Evolutionary conservation across 169 alveolate species (phyloP).

Genomic region (Perkinsus chesapeaki): DNA sequence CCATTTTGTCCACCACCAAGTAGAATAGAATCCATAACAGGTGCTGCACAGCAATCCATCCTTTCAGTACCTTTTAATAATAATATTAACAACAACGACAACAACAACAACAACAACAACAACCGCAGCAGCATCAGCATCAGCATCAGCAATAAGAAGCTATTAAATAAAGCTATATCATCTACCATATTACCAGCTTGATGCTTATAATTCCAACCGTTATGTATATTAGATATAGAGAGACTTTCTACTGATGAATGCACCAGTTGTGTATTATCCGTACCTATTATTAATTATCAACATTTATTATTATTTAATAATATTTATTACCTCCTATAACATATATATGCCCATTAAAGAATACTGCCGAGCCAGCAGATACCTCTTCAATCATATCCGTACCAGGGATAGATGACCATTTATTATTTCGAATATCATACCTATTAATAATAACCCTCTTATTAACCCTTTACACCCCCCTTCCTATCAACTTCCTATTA

Average conservation of each 20-base stretch:
- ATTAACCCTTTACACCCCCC: not conserved
- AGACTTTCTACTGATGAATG: slow-evolving; percentile 52
- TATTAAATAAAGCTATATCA: too few species aligned
- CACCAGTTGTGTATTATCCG: slow-evolving; percentile 52
- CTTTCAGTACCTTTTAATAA: not conserved
- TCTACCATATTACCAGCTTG: not conserved
- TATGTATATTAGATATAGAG: not conserved
- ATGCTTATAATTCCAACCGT: not conserved
- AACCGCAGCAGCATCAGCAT: not conserved
- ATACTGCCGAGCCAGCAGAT: slow-evolving; percentile 69
- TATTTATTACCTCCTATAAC: slow-evolving; percentile 58
- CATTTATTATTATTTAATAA: not conserved
- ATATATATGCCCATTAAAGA: slow-evolving; percentile 47
- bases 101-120: not conserved
- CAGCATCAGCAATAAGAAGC: too few species aligned
- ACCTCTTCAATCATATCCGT: slow-evolving; percentile 65
- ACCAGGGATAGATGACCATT: slow-evolving; percentile 57
- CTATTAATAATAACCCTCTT: too few species aligned
- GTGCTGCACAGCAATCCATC: not conserved
- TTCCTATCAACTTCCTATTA: not conserved
- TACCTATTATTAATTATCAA: not conserved
- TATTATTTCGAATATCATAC: slow-evolving; percentile 66
- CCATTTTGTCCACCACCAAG: not conserved
- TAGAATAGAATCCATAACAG: not conserved
- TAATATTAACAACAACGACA: not conserved